A percentile compares a stretch with the other conserved stretches of the same genome.
phyloP scores from a whole-genome alignment of 306 rosid species.

The Lithocarpus polystachyus region DNA sequence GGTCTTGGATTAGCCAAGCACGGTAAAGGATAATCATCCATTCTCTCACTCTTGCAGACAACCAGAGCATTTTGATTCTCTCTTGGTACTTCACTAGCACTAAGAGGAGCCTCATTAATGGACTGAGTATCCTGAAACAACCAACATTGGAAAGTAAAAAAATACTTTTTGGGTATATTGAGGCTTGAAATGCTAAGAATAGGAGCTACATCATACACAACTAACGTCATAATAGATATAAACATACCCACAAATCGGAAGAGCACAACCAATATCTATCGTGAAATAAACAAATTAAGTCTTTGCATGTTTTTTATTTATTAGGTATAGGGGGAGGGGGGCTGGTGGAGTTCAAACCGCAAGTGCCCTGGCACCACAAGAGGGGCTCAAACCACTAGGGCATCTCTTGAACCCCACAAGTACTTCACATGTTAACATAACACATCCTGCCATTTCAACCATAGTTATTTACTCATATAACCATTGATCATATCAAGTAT shows the following conservation, averaged over 20 bases:
- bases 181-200: not conserved
- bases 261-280: not conserved
- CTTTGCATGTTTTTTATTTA: no score
- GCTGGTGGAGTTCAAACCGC: no score
- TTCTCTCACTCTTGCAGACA: slow-evolving; percentile 74
- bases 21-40: slow-evolving; percentile 54
- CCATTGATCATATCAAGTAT: not conserved
- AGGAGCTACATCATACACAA: not conserved
- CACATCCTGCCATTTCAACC: not conserved
- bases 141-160: not conserved
- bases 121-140: slow-evolving; percentile 60
- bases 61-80: slow-evolving; percentile 49
- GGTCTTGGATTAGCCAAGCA: slow-evolving; percentile 55
- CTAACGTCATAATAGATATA: not conserved
- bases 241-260: not conserved
- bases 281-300: not conserved
- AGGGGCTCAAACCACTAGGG: not conserved
- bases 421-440: not conserved
- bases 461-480: not conserved
- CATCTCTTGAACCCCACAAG: not conserved
- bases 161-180: not conserved
- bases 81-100: slow-evolving; percentile 57
- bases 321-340: no score
- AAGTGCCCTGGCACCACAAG: no score
- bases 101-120: slow-evolving; percentile 42